Percentiles rank a stretch among this genome's conserved stretches.
Conservation (phyloP, 2,329 filamentous ascomycete species). For the Botrytis squamosa region DNA sequence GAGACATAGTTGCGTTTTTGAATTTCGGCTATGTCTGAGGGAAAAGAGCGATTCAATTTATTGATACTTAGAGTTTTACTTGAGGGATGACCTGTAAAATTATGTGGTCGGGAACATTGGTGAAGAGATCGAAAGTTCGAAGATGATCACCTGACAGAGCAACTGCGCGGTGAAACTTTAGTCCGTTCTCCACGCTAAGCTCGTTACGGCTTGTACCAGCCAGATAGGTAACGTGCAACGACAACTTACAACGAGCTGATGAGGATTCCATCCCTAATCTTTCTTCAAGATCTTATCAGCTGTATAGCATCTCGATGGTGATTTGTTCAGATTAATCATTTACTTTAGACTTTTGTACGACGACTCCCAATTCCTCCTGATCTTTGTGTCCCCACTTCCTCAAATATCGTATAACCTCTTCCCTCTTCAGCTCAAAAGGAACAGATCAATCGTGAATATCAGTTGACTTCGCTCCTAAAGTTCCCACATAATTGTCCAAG, state of each 20-base stretch:
- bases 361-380: not conserved
- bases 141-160: not conserved
- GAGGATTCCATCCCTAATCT: not conserved
- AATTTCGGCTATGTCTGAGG: conserved; percentile 43
- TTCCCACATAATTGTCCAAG: fast-evolving
- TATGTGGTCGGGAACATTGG: not conserved
- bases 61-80: too few relatives aligned
- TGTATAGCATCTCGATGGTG: too few relatives aligned
- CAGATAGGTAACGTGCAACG: not conserved
- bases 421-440: not conserved
- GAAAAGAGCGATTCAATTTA: conserved; percentile 27
- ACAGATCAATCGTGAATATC: not conserved
- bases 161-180: not conserved
- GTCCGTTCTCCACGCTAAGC: not conserved
- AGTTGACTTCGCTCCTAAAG: not conserved
- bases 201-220: too few relatives aligned
- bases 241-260: not conserved
- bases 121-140: not conserved
- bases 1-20: conserved; percentile 42
- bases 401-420: not conserved
- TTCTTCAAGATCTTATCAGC: not conserved
- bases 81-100: not conserved
- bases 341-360: not conserved
- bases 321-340: not conserved
- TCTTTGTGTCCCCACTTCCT: not conserved